These are phyloP conservation scores for Oryza coarctata DNA, from an alignment of 176 grass and related monocot genomes.

Conservation along the genomic window DNA sequence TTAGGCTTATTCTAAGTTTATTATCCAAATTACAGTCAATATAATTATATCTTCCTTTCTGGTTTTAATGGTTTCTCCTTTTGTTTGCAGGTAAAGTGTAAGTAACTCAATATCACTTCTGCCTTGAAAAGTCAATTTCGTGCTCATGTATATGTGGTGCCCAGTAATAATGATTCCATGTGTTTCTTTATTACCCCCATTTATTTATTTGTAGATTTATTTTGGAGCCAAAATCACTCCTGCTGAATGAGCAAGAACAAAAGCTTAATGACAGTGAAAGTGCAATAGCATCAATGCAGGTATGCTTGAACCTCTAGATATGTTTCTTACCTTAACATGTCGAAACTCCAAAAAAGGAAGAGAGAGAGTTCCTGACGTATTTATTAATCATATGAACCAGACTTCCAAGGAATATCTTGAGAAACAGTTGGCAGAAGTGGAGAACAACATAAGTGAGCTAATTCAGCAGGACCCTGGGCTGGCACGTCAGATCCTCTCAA, in stretches of 20 bases:
- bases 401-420: slow-evolving; percentile 90
- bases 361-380: neutral
- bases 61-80: slow-evolving; percentile 33
- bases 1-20: neutral
- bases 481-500: slow-evolving; percentile 81
- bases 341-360: neutral
- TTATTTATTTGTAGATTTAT: slow-evolving; percentile 60
- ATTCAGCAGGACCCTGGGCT: slow-evolving; percentile 86
- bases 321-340: neutral
- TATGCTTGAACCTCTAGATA: slow-evolving; percentile 22
- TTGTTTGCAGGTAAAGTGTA: slow-evolving; percentile 96
- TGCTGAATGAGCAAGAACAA: slow-evolving; percentile 75
- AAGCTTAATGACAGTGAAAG: slow-evolving; percentile 77
- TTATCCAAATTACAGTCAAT: neutral
- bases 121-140: neutral
- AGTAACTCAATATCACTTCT: slow-evolving; percentile 43
- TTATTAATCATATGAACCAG: slow-evolving; percentile 32
- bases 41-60: slow-evolving; percentile 10
- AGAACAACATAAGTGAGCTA: slow-evolving; percentile 84
- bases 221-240: slow-evolving; percentile 84
- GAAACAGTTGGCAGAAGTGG: slow-evolving; percentile 79
- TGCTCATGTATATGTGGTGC: slow-evolving; percentile 18
- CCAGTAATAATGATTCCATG: neutral
- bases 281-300: slow-evolving; percentile 78
- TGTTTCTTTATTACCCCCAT: neutral